Conservation (phyloP, 2,329 filamentous ascomycete genomes). For the Microcera coccophila region DNA sequence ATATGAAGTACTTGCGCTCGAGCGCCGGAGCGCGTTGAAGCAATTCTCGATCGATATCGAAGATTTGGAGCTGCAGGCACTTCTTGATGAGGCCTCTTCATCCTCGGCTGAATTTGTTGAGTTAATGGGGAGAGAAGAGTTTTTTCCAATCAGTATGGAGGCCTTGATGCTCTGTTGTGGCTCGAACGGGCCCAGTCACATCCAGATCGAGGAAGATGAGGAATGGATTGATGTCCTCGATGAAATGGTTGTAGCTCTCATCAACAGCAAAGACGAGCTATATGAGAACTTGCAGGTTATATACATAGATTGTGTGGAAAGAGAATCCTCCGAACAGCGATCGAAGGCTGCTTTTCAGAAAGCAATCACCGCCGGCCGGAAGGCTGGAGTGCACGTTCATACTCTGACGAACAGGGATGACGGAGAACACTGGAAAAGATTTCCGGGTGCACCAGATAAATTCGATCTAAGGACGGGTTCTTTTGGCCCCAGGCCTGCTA, state of each 20-base stretch:
- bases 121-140: rapidly evolving
- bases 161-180: conserved; percentile 11
- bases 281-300: conserved; percentile 8
- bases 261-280: background rate
- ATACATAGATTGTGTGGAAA: conserved; percentile 11
- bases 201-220: rapidly evolving
- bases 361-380: conserved; percentile 6
- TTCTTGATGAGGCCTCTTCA: rapidly evolving
- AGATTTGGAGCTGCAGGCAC: no score
- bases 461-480: conserved; percentile 14
- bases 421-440: conserved; percentile 10
- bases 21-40: no score
- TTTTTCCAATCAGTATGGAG: conserved; percentile 6
- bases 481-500: conserved; percentile 9
- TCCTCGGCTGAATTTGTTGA: background rate
- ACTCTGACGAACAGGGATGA: conserved; percentile 14
- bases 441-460: conserved; percentile 10
- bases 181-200: background rate
- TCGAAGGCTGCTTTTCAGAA: conserved; percentile 2
- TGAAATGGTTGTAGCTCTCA: conserved; percentile 3
- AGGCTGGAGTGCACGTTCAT: conserved; percentile 8
- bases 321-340: background rate
- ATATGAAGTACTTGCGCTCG: background rate
- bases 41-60: no score
- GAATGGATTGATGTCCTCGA: conserved; percentile 3